Evolutionary conservation across 192 early-diverging fungal species (phyloP).

Genomic region (Linderina pennispora): DNA sequence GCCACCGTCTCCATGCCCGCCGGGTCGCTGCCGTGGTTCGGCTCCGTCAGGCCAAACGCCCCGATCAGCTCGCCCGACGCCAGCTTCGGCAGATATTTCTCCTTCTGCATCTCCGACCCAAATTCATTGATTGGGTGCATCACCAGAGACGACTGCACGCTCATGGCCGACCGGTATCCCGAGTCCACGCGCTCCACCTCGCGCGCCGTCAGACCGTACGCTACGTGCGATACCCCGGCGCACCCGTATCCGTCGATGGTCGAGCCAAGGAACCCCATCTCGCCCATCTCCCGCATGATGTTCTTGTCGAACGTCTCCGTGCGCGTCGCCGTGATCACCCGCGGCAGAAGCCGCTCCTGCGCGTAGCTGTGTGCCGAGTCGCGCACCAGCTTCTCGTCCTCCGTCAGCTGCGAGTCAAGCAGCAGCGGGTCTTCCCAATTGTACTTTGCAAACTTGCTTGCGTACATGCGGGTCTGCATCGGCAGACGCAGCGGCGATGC

Average conservation of each 20-base stretch:
- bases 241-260: conserved; percentile 97
- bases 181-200: conserved; percentile 95
- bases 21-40: conserved; percentile 95
- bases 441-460: conserved; percentile 59
- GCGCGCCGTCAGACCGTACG: conserved; percentile 93
- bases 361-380: conserved; percentile 83
- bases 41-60: conserved; percentile 95
- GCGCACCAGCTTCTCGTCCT: conserved; percentile 82
- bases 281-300: conserved; percentile 92
- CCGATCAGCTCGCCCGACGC: conserved; percentile 86
- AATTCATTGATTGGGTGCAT: conserved; percentile 98
- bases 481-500: neutral
- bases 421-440: conserved; percentile 83
- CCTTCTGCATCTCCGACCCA: conserved; percentile 79
- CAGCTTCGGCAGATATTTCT: conserved; percentile 86
- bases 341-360: conserved; percentile 80
- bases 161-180: conserved; percentile 97
- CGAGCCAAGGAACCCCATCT: conserved; percentile 85
- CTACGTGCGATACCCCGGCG: conserved; percentile 93
- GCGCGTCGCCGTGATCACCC: conserved; percentile 80
- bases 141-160: conserved; percentile 96
- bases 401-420: conserved; percentile 78
- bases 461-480: conserved; percentile 28
- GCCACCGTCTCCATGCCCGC: conserved; percentile 90
- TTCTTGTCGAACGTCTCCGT: conserved; percentile 83